Evolutionary conservation across 257 asterid species (phyloP).

Genomic region (Solanum medicagineum): DNA sequence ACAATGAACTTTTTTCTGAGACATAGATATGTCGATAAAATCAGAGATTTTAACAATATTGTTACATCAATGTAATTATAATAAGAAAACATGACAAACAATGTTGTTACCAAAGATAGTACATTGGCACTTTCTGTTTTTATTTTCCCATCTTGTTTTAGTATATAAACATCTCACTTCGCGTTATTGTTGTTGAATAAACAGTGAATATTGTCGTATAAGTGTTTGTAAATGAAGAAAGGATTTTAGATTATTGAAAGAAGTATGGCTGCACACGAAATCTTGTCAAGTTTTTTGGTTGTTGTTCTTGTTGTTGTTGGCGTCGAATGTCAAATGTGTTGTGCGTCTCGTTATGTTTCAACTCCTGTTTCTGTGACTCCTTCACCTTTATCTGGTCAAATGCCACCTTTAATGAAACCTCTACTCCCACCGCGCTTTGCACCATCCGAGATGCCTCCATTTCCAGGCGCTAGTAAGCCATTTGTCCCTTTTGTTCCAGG

Average conservation of each 20-base stretch:
- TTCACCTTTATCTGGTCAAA: not conserved
- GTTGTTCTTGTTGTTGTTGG: slow-evolving; percentile 1
- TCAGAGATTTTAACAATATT: not conserved
- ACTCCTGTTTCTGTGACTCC: not conserved
- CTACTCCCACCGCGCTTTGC: not conserved
- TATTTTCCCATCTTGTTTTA: not conserved
- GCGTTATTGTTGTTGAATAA: not conserved
- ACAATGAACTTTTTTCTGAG: not conserved
- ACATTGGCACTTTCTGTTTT: not conserved
- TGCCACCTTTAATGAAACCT: not conserved
- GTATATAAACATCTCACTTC: not conserved
- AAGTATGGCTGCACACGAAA: slow-evolving; percentile 10
- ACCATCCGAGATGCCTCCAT: not conserved
- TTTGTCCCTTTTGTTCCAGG: no score
- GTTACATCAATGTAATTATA: not conserved
- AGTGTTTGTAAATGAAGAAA: no score
- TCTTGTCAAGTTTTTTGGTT: slow-evolving; percentile 5
- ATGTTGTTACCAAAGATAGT: not conserved
- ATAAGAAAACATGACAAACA: not conserved
- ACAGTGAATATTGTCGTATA: not conserved
- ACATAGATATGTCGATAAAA: not conserved
- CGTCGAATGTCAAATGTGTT: not conserved
- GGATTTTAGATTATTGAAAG: not conserved
- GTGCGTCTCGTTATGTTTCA: not conserved
- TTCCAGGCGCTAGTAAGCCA: no score